Evolutionary conservation across 2,329 filamentous ascomycete species (phyloP), one percentile per base, ranked within the genome.

Genomic region (Penicillium sp.): DNA sequence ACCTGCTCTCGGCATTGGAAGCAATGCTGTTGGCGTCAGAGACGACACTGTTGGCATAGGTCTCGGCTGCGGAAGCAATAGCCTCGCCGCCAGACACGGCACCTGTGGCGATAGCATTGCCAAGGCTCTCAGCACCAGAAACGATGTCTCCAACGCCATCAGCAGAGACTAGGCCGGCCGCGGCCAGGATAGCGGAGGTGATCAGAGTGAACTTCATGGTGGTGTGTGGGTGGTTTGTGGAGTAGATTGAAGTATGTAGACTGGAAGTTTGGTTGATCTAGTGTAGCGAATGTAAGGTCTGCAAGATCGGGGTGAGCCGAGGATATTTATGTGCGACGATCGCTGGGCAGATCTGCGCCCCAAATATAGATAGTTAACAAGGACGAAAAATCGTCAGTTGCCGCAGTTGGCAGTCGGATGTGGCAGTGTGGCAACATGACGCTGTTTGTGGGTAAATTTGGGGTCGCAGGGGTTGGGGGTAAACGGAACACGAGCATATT

Each of bases 201-300:
- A 70, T 47, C 39, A 64, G 49, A 48, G 63, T 63, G 61, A 69
- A 63, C 56, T 70, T 68, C 69, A 71, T 71, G 1, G 39, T 41
- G 39, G 19, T 22, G 19, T 59, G 41, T 63, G n/a, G 21, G 46
- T 35, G 41, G 22, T 8, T n/a, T 26, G 22, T n/a, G 13, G 44
- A 49, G 35, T 37, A 27, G 22, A 50, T 50, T 29, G 48, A 14
- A 19, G 3, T 33, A 8, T 29, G n/a, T 11, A 8, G 11, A 5
- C 6, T 37, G 31, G n/a, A 22, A 7, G 13, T 43, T 48, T 35
- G 46, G 44, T 43, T 39, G 48, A 43, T 53, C 33, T 55, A 39
- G 2, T 19, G 14, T 31, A n/a, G 10, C 33, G 11, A 13, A 41
- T 39, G 19, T 52, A 4, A 21, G 35, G 10, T n/a, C 21, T 8